Evolutionary conservation across 176 grass and related monocot genomes (phyloP).

Genomic region (Oryza meridionalis): DNA sequence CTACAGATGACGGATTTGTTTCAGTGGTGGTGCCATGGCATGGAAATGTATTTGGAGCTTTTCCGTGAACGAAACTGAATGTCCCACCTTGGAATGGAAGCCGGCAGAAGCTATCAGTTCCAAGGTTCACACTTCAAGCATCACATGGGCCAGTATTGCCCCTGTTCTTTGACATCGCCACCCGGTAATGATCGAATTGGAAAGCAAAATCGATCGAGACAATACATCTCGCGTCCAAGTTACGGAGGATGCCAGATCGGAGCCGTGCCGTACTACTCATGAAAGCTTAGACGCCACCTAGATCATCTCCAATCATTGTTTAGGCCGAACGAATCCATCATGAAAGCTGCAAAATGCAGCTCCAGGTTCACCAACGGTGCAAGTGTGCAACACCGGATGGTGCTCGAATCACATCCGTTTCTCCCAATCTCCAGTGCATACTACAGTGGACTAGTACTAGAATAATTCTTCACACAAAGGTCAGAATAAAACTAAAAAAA

Average conservation of each 20-base stretch:
- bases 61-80: neutral
- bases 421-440: neutral
- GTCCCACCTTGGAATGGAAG: neutral
- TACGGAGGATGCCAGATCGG: neutral
- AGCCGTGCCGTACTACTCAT: neutral
- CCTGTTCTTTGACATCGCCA: neutral
- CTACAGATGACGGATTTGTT: neutral
- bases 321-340: neutral
- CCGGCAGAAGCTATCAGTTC: neutral
- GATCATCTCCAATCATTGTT: neutral
- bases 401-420: neutral
- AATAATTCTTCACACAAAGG: neutral
- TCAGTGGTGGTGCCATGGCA: neutral
- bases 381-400: neutral
- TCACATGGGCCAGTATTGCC: neutral
- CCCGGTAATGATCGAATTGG: no score
- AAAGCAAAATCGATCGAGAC: neutral
- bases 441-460: neutral
- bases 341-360: neutral
- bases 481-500: neutral
- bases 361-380: neutral
- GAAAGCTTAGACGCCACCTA: neutral
- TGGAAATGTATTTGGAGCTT: neutral
- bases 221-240: neutral
- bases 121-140: neutral